These are phyloP conservation scores for Rhodotorula sp. DNA, from an alignment of 1,284 basidiomycete species.

Conservation along the genomic window DNA sequence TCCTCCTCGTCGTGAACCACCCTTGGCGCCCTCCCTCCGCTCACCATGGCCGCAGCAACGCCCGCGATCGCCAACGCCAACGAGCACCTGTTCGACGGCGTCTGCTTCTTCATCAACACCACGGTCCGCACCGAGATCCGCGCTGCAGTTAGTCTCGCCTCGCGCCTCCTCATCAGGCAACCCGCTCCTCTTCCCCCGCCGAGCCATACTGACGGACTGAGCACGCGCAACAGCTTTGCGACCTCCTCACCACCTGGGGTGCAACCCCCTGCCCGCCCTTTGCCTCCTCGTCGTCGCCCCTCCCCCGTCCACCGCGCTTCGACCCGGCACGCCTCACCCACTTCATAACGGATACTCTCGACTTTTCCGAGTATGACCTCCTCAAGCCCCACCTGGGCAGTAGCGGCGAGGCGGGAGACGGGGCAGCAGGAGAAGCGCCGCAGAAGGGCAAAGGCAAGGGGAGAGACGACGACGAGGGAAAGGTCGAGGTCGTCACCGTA, in stretches of 20 bases:
- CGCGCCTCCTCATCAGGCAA: not conserved
- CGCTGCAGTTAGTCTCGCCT: not conserved
- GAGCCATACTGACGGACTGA: too few species aligned
- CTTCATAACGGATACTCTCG: slow-evolving; percentile 58
- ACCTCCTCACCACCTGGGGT: slow-evolving; percentile 12
- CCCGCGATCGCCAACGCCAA: slow-evolving; percentile 1
- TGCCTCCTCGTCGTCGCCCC: not conserved
- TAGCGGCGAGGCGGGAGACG: not conserved
- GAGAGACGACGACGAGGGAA: slow-evolving; percentile 51
- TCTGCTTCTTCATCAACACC: slow-evolving; percentile 13
- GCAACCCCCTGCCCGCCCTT: slow-evolving; percentile 12
- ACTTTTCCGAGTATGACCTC: slow-evolving; percentile 58
- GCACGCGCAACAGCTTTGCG: slow-evolving; percentile 4
- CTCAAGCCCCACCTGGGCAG: not conserved
- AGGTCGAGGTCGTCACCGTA: slow-evolving; percentile 56
- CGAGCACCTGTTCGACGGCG: slow-evolving; percentile 14
- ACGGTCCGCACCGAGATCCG: slow-evolving; percentile 4
- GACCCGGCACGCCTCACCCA: slow-evolving; percentile 48
- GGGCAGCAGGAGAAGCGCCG: not conserved
- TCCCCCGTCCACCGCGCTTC: slow-evolving; percentile 17
- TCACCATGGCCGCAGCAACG: not conserved
- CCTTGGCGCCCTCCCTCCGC: not conserved
- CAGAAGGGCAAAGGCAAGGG: slow-evolving; percentile 11
- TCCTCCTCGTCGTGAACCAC: not conserved
- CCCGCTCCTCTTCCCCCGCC: not conserved